These are phyloP conservation scores for Xylaria hypoxylon DNA, from an alignment of 2,329 filamentous ascomycete species.

Conservation along the genomic window DNA sequence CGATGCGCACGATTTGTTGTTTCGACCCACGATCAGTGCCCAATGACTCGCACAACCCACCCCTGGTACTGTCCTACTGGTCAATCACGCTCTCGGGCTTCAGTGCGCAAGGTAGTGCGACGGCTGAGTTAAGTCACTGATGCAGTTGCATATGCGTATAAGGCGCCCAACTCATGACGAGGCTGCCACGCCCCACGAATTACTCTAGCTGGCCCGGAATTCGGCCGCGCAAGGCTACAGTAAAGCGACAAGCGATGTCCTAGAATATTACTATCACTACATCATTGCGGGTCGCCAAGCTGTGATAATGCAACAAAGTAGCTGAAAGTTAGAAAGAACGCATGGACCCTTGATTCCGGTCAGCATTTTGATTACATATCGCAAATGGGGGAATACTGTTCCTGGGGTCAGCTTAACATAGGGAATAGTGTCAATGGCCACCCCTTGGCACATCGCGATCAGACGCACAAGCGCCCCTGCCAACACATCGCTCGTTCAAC, in stretches of 20 bases:
- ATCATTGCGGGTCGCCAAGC: slow-evolving; percentile 32
- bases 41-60: slow-evolving; percentile 42
- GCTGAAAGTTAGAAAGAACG: slow-evolving; percentile 13
- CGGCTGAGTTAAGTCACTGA: slow-evolving; percentile 24
- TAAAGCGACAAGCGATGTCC: neutral
- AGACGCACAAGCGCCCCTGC: slow-evolving; percentile 37
- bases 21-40: slow-evolving; percentile 47
- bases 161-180: slow-evolving; percentile 34
- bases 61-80: slow-evolving; percentile 39
- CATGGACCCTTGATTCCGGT: slow-evolving; percentile 3
- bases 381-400: slow-evolving; percentile 9
- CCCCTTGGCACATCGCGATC: slow-evolving; percentile 42
- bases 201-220: slow-evolving; percentile 12
- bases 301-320: slow-evolving; percentile 28
- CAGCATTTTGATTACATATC: slow-evolving; percentile 18
- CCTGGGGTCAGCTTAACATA: slow-evolving; percentile 16
- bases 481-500: slow-evolving; percentile 40
- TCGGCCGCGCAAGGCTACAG: slow-evolving; percentile 32
- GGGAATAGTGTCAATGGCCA: slow-evolving; percentile 40
- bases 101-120: slow-evolving; percentile 40
- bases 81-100: slow-evolving; percentile 40
- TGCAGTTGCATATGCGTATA: slow-evolving; percentile 29
- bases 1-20: slow-evolving; percentile 39
- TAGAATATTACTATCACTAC: slow-evolving; percentile 7
- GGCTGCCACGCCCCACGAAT: slow-evolving; percentile 34